Conservation (phyloP, 257 asterid genomes). For the Nicotiana otophora region DNA sequence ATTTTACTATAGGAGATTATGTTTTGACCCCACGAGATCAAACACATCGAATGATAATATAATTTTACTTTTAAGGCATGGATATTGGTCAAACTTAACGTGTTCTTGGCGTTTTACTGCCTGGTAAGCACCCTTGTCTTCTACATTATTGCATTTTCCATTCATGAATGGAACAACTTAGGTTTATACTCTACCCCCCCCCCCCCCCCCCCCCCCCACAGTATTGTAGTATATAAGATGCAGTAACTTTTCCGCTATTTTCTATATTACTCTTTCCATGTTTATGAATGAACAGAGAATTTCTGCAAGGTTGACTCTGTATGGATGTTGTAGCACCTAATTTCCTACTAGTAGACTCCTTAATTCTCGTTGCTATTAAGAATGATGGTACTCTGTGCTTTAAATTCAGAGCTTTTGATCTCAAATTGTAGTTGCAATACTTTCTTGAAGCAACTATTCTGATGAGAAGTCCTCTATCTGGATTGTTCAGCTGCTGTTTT, state of each 20-base stretch:
- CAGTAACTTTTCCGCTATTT: background rate
- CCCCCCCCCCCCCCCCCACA: background rate
- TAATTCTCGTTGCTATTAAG: background rate
- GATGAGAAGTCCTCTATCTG: background rate
- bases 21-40: no score
- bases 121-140: background rate
- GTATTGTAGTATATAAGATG: background rate
- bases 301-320: background rate
- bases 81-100: background rate
- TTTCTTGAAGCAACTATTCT: background rate
- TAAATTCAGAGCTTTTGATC: background rate
- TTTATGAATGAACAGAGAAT: background rate
- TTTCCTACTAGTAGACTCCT: background rate
- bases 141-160: background rate
- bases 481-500: slow-evolving; percentile 38
- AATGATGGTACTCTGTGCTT: background rate
- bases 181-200: background rate
- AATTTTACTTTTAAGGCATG: background rate
- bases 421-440: background rate
- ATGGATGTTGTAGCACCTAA: background rate
- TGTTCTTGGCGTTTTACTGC: background rate
- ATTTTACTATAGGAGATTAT: background rate
- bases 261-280: background rate
- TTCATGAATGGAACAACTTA: background rate
- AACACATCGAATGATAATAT: background rate